These are phyloP conservation scores for Ustilago xerochloae DNA, from an alignment of 1,284 basidiomycete species.

Conservation along the genomic window DNA sequence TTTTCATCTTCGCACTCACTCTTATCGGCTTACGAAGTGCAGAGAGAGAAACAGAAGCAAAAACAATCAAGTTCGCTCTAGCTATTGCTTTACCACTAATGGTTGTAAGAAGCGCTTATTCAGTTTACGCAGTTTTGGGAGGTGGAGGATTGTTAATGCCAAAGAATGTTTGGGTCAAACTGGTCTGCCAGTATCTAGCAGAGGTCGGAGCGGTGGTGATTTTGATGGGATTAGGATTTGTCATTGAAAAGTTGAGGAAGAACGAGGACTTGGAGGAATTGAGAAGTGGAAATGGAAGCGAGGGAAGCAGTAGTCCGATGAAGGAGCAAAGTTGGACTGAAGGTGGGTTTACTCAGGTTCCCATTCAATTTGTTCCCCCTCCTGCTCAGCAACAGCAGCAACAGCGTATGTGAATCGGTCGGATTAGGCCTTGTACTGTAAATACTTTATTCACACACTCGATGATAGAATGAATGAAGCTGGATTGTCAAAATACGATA, in stretches of 20 bases:
- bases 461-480: too few relatives aligned
- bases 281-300: background rate
- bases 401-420: too few relatives aligned
- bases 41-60: background rate
- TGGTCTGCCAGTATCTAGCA: constrained; percentile 22
- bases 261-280: background rate
- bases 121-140: constrained; percentile 8
- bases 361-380: too few relatives aligned
- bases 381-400: background rate
- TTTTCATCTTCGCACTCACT: background rate
- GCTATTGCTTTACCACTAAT: constrained; percentile 11
- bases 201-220: constrained; percentile 12
- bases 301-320: too few relatives aligned
- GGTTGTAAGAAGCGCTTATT: constrained; percentile 13
- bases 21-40: background rate
- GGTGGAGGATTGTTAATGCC: constrained; percentile 6
- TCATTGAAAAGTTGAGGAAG: background rate
- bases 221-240: constrained; percentile 7
- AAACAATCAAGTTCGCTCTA: background rate
- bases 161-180: constrained; percentile 21
- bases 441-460: too few relatives aligned
- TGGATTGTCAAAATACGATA: background rate
- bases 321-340: too few relatives aligned
- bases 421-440: too few relatives aligned
- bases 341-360: too few relatives aligned